A percentile compares a stretch with the other conserved stretches of the same genome.
These are phyloP conservation scores for Zoysia matrella DNA, from an alignment of 202 grass and related monocot species.

Conservation along the genomic window DNA sequence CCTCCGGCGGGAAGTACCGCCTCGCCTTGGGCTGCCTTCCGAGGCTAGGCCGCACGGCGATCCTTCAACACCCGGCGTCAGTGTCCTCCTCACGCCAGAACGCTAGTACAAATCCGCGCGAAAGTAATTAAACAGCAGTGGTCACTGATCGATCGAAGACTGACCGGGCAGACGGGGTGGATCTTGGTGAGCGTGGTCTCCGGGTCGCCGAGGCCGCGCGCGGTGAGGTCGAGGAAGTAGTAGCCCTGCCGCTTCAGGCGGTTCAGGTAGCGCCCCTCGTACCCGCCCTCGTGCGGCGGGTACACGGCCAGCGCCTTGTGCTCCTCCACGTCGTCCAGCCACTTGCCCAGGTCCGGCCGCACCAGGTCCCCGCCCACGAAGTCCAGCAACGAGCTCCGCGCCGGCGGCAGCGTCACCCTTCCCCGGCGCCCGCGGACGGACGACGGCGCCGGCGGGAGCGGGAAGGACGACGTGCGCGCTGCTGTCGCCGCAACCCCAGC, in stretches of 20 bases:
- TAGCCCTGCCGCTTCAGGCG: conserved; percentile 84
- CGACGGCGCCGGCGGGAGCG: conserved; percentile 34
- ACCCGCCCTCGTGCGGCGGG: conserved; percentile 92
- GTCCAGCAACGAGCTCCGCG: conserved; percentile 52
- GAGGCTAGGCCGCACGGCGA: conserved; percentile 67
- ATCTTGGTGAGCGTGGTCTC: conserved; percentile 90
- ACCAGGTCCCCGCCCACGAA: conserved; percentile 87
- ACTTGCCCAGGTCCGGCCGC: conserved; percentile 67
- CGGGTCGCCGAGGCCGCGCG: conserved; percentile 84
- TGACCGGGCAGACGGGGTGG: conserved; percentile 90
- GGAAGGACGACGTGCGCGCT: conserved; percentile 44
- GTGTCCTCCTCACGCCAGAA: too few relatives aligned
- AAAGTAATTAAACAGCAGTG: too few relatives aligned
- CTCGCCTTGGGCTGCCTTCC: conserved; percentile 89
- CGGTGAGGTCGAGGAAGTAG: conserved; percentile 85
- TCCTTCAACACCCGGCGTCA: neutral
- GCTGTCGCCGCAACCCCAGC: conserved; percentile 6
- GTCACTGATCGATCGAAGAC: neutral
- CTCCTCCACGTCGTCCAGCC: conserved; percentile 82
- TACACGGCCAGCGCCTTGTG: conserved; percentile 91
- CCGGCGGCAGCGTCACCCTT: conserved; percentile 4
- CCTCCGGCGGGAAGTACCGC: conserved; percentile 95
- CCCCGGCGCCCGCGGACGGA: neutral
- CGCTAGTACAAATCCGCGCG: too few relatives aligned
- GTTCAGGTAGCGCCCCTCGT: conserved; percentile 91